These are phyloP conservation scores for Apophysomyces elegans DNA, from an alignment of 371 early-diverging fungal species.

Conservation along the genomic window DNA sequence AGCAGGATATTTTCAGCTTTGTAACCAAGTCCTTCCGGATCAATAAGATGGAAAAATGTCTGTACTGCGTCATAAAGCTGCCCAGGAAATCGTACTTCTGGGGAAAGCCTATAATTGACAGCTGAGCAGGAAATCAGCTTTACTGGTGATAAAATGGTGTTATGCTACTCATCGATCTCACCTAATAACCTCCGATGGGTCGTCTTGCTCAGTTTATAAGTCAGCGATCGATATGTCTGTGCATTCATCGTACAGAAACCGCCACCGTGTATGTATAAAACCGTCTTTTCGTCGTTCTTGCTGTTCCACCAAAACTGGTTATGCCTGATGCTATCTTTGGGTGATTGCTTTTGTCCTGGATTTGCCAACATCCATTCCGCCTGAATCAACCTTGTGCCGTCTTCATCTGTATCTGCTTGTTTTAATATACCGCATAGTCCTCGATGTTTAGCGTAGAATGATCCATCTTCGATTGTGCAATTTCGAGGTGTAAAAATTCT, in stretches of 20 bases:
- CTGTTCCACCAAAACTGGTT: neutral
- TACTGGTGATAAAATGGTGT: neutral
- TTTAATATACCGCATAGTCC: conserved; percentile 33
- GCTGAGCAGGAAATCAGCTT: conserved; percentile 22
- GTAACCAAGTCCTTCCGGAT: conserved; percentile 35
- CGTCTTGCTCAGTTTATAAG: conserved; percentile 56
- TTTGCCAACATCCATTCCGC: conserved; percentile 47
- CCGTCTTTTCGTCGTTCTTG: conserved; percentile 41
- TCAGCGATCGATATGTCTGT: conserved; percentile 60
- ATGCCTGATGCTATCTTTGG: conserved; percentile 2
- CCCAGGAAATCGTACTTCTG: conserved; percentile 79
- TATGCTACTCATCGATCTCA: conserved; percentile 19
- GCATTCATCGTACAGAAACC: conserved; percentile 68
- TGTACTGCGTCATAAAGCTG: conserved; percentile 79
- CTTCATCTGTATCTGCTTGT: conserved; percentile 29
- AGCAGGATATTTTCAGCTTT: neutral
- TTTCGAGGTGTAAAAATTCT: conserved; percentile 29
- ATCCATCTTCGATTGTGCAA: conserved; percentile 26
- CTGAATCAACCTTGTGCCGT: conserved; percentile 20
- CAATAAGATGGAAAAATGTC: conserved; percentile 68
- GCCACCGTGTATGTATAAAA: conserved; percentile 72
- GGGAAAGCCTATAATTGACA: conserved; percentile 78
- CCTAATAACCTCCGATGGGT: conserved; percentile 56
- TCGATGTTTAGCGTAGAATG: conserved; percentile 26
- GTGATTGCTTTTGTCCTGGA: conserved; percentile 24